Base-by-base conservation (phyloP, 2,329 filamentous ascomycete species). In the Monilinia laxa region DNA sequence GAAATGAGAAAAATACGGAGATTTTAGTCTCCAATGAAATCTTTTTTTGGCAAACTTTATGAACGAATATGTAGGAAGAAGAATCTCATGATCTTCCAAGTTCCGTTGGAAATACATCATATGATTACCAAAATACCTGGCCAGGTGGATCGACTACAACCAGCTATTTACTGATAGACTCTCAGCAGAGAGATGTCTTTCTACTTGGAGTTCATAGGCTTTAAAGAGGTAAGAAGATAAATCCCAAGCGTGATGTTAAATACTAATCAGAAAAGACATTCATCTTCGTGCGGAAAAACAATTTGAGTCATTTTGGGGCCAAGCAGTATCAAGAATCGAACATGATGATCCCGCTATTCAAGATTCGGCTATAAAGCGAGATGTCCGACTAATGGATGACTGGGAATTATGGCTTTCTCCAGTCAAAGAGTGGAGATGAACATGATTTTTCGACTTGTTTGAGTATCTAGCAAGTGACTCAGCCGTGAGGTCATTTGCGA, bases 401-500 rank as follows among this genome's bases (percentile, higher is more conserved):
- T 77, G 74, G 74, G 62, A 71, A 2, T 52, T 42, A 18, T 75
- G 73, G 23, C 75, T 77, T 51, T 67, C 35, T 28, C 76, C 75
- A 74, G 75, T 14, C 76, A 78, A 55, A 67, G 68, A 35, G 74
- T 75, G 5, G 73, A 72, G 20, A 77, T 77, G 73, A 75, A 74
- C 59, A 74, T 77, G 71, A 62, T 75, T 3, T 76, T 76, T 16
- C 23, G 23, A 25, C 25, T 14, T 9, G 12, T 18, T 14, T 0
- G 1, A 10, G n/a, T 47, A 54, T 38, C 16, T 12, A 49, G 31
- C 10, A 38, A 54, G 18, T 64, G 53, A 2, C 53, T 53, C 3
- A 35, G 40, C n/a, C 56, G 62, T 47, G 54, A 25, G 12, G 31
- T 45, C 18, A n/a, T 47, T 18, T 58, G 40, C 3, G 16, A 54